These are phyloP conservation scores for Proliferodiscus dingleyae DNA, from an alignment of 2,329 filamentous ascomycete genomes.

Conservation along the genomic window DNA sequence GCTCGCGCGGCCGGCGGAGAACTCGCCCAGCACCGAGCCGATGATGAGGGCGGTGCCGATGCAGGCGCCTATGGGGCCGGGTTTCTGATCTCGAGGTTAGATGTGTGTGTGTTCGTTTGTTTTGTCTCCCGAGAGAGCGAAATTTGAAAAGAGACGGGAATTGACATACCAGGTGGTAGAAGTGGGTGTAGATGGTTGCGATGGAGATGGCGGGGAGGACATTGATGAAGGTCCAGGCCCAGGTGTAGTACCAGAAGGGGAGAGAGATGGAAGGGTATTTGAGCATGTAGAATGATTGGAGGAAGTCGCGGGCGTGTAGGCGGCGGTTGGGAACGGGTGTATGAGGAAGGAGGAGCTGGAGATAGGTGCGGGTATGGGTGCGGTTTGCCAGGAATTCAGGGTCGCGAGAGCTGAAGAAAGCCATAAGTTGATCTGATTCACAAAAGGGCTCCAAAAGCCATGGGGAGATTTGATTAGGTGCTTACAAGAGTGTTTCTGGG, in stretches of 20 bases:
- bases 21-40: conserved; percentile 25
- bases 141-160: too few relatives aligned
- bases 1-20: conserved; percentile 23
- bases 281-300: conserved; percentile 27
- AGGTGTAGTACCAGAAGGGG: conserved; percentile 29
- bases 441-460: too few relatives aligned
- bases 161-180: conserved; percentile 23
- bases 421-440: too few relatives aligned
- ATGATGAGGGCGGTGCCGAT: conserved; percentile 24
- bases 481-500: conserved; percentile 27
- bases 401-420: conserved; percentile 18
- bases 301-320: conserved; percentile 24
- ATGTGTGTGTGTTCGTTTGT: too few relatives aligned
- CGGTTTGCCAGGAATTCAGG: conserved; percentile 20
- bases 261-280: conserved; percentile 26
- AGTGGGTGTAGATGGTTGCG: conserved; percentile 25
- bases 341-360: conserved; percentile 23
- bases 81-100: too few relatives aligned
- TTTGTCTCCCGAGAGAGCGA: too few relatives aligned
- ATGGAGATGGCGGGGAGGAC: conserved; percentile 26
- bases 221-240: conserved; percentile 28
- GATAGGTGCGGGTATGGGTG: conserved; percentile 21
- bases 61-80: conserved; percentile 27
- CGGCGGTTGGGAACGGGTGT: conserved; percentile 26
- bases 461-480: too few relatives aligned